Conservation (phyloP, 345 rosid genomes). For the Eucalyptus leucophloia region DNA sequence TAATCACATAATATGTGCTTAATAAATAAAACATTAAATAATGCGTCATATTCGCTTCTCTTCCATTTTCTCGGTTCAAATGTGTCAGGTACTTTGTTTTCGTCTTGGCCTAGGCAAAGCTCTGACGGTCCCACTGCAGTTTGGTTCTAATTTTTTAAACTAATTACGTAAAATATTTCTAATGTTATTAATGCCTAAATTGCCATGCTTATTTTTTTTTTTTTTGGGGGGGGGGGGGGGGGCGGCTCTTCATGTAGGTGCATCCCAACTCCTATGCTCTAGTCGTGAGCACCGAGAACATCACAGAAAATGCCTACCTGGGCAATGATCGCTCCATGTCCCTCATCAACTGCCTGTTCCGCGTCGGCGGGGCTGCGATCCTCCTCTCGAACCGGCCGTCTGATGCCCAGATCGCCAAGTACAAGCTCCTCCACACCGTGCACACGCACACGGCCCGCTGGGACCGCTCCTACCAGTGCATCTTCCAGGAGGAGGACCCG, state of each 20-base stretch:
- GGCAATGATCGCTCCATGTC: conserved; percentile 11
- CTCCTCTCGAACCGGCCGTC: conserved; percentile 6
- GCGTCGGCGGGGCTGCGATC: conserved; percentile 12
- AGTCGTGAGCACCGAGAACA: conserved; percentile 12
- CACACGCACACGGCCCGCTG: conserved; percentile 7
- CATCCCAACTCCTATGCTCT: conserved; percentile 1
- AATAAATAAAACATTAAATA: too few species aligned
- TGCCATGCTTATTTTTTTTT: not conserved
- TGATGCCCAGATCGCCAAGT: not conserved
- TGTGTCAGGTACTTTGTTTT: not conserved
- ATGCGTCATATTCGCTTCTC: not conserved
- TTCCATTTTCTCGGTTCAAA: not conserved
- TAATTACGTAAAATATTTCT: not conserved
- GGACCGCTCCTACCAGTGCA: conserved; percentile 8
- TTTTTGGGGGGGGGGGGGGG: too few species aligned
- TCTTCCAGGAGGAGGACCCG: conserved; percentile 4
- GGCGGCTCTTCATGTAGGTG: not conserved
- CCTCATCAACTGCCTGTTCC: conserved; percentile 12
- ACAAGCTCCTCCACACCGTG: conserved; percentile 1
- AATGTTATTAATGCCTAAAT: not conserved
- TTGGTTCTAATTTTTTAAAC: not conserved
- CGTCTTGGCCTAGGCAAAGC: not conserved
- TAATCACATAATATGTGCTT: not conserved
- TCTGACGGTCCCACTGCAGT: not conserved
- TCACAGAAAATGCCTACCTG: conserved; percentile 7